Percentiles rank a stretch among this genome's conserved stretches.
Conservation (phyloP, 139 green algal species). For the Chlamydomonas applanata region DNA sequence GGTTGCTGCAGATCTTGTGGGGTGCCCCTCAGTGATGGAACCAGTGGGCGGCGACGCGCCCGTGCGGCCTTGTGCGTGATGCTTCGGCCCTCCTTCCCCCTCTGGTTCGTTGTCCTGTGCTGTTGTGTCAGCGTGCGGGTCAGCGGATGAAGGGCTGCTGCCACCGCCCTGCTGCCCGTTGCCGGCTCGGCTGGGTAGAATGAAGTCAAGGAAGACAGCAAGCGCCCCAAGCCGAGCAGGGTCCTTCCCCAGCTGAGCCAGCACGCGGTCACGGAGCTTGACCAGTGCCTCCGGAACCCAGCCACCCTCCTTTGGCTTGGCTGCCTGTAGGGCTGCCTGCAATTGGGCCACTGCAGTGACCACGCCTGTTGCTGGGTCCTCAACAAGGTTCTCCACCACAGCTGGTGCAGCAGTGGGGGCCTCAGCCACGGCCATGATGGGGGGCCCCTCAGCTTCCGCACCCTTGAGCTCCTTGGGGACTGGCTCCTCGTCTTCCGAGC, state of each 20-base stretch:
- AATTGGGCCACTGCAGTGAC: neutral
- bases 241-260: conserved; percentile 5
- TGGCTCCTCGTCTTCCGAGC: neutral
- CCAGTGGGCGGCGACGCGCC: too few relatives aligned
- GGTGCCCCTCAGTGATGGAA: too few relatives aligned
- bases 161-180: conserved; percentile 5
- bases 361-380: neutral
- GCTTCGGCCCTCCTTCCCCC: too few relatives aligned
- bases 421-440: neutral
- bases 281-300: neutral
- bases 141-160: neutral
- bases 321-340: neutral
- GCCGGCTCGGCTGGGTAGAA: neutral
- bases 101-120: conserved; percentile 7
- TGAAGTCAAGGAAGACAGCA: conserved; percentile 2
- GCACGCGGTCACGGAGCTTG: neutral
- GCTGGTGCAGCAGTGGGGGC: neutral
- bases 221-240: neutral
- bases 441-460: neutral
- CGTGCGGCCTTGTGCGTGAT: too few relatives aligned
- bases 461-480: neutral
- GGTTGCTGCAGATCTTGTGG: too few relatives aligned
- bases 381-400: neutral
- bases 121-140: neutral
- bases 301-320: conserved; percentile 1